phyloP scores from a whole-genome alignment of 257 asterid genomes.

The Gynochthodes officinalis region DNA sequence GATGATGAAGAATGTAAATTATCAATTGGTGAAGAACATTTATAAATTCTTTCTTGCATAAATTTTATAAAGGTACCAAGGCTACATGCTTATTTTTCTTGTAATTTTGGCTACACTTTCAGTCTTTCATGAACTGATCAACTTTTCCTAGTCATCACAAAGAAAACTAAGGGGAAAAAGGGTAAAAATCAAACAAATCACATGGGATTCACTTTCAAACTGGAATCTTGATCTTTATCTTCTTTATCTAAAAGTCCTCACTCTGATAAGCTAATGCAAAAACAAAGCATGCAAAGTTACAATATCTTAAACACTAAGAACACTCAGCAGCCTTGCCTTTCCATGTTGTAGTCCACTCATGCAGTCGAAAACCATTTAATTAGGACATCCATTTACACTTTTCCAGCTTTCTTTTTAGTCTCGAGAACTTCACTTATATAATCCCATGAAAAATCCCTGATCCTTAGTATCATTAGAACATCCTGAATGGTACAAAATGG shows the following conservation, averaged over 20 bases:
- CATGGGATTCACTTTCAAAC: slow-evolving; percentile 22
- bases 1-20: no score
- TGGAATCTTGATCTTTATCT: slow-evolving; percentile 2
- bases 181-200: slow-evolving; percentile 10
- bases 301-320: slow-evolving; percentile 6
- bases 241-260: slow-evolving; percentile 1
- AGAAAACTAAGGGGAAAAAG: background rate
- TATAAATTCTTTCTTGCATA: no score
- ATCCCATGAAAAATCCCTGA: background rate
- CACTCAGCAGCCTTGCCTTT: slow-evolving; percentile 14
- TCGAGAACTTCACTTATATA: background rate
- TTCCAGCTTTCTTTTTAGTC: slow-evolving; percentile 3
- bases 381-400: background rate
- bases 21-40: no score
- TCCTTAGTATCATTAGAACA: background rate
- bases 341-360: slow-evolving; percentile 26
- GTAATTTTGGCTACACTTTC: background rate
- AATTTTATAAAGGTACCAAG: no score
- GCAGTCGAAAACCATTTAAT: background rate
- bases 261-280: slow-evolving; percentile 7
- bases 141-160: slow-evolving; percentile 5
- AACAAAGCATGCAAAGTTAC: background rate
- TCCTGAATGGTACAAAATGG: slow-evolving; percentile 20
- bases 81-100: no score
- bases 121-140: background rate